Conservation (phyloP, 768 basidiomycete genomes). For the Suillus subalutaceus region DNA sequence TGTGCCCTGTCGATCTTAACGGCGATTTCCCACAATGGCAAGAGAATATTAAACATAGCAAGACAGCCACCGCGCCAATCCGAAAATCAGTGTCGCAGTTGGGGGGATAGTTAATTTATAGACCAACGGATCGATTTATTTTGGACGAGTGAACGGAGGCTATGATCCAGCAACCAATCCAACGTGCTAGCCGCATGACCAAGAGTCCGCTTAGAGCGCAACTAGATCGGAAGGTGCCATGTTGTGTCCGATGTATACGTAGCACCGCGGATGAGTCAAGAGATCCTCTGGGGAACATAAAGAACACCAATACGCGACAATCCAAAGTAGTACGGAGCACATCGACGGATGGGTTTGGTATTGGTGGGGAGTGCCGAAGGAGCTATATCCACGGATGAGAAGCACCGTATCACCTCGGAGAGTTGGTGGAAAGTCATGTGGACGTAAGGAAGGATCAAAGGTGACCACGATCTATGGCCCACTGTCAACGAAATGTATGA, state of each 20-base stretch:
- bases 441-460: constrained; percentile 9
- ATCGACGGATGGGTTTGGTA: not conserved
- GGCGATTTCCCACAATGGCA: constrained; percentile 10
- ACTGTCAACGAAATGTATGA: not conserved
- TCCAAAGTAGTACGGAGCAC: not conserved
- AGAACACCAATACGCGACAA: not conserved
- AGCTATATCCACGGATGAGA: constrained; percentile 34
- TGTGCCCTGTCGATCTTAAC: constrained; percentile 16
- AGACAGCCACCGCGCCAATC: constrained; percentile 25
- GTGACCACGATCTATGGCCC: not conserved
- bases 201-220: constrained; percentile 28
- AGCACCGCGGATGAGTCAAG: constrained; percentile 6
- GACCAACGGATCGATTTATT: constrained; percentile 4
- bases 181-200: constrained; percentile 1
- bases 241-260: not conserved
- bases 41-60: constrained; percentile 7
- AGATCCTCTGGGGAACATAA: not conserved
- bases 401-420: constrained; percentile 18
- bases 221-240: not conserved
- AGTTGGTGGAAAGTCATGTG: constrained; percentile 2
- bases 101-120: constrained; percentile 4
- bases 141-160: not conserved
- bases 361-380: not conserved
- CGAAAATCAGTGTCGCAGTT: constrained; percentile 18
- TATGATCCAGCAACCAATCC: not conserved